These are phyloP conservation scores for Dactylonectria estremocensis DNA, from an alignment of 2,329 filamentous ascomycete species.

Conservation along the genomic window DNA sequence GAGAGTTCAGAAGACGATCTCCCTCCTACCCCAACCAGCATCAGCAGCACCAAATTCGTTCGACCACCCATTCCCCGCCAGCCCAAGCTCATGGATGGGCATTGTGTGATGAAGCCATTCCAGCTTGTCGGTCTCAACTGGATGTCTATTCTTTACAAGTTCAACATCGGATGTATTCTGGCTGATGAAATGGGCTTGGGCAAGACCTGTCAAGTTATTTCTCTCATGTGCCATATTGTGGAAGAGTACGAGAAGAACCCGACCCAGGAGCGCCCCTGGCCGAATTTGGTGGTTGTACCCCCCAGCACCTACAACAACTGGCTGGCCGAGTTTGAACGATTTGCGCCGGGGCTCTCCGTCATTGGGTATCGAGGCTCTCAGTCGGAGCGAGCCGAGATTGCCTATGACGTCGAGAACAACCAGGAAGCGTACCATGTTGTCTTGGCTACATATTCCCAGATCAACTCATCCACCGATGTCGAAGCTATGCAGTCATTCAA, in stretches of 20 bases:
- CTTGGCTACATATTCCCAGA: slow-evolving; percentile 74
- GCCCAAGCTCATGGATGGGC: slow-evolving; percentile 82
- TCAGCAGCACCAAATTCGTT: slow-evolving; percentile 52
- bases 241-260: slow-evolving; percentile 67
- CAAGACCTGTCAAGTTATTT: slow-evolving; percentile 97
- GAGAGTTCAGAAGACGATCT: slow-evolving; percentile 54
- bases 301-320: slow-evolving; percentile 97
- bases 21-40: slow-evolving; percentile 61
- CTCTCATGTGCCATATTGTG: slow-evolving; percentile 87
- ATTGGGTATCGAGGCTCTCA: slow-evolving; percentile 80
- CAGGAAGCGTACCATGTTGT: slow-evolving; percentile 76
- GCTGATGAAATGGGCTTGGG: slow-evolving; percentile 98
- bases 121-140: slow-evolving; percentile 96
- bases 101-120: slow-evolving; percentile 89
- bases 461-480: slow-evolving; percentile 66
- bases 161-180: slow-evolving; percentile 88
- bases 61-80: slow-evolving; percentile 70
- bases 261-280: slow-evolving; percentile 65
- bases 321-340: slow-evolving; percentile 90
- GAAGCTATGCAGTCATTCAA: slow-evolving; percentile 64
- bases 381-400: slow-evolving; percentile 76
- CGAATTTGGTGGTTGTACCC: slow-evolving; percentile 90
- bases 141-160: slow-evolving; percentile 87
- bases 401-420: slow-evolving; percentile 74
- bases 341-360: slow-evolving; percentile 84